Percentiles rank a stretch among this genome's conserved stretches.
Evolutionary conservation across 805 yeast species (phyloP).

Genomic region (Saccharomyces jurei): DNA sequence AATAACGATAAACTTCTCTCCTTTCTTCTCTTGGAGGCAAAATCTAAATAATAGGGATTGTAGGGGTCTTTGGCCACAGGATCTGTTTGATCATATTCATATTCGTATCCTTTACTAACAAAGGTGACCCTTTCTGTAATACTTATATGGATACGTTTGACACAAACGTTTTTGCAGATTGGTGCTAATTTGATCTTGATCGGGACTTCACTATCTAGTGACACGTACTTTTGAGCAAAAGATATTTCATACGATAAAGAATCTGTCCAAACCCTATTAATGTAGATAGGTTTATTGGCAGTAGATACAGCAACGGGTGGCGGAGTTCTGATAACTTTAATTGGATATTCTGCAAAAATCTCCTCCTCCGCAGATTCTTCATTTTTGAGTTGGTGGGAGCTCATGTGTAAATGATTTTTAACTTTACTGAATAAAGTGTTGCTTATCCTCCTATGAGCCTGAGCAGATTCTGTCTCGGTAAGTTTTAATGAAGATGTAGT

Average conservation of each 20-base stretch:
- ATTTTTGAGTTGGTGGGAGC: constrained; percentile 5
- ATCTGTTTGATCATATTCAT: constrained; percentile 48
- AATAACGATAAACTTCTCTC: constrained; percentile 54
- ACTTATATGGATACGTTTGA: constrained; percentile 60
- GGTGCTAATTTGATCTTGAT: constrained; percentile 64
- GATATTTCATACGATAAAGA: constrained; percentile 63
- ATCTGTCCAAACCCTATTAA: constrained; percentile 70
- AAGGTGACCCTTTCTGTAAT: constrained; percentile 61
- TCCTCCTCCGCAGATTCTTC: constrained; percentile 4
- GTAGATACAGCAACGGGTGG: constrained; percentile 35
- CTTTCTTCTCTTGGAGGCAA: constrained; percentile 26
- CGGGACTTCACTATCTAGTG: constrained; percentile 52
- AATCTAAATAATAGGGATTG: constrained; percentile 31
- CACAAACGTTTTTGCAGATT: constrained; percentile 48
- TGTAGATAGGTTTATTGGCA: constrained; percentile 65
- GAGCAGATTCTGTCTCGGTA: constrained; percentile 10
- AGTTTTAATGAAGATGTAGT: constrained; percentile 1
- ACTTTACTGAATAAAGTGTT: constrained; percentile 21
- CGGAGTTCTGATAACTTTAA: constrained; percentile 36
- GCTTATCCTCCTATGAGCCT: constrained; percentile 7
- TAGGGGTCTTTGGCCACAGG: constrained; percentile 29
- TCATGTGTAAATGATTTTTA: constrained; percentile 18
- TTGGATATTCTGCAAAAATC: constrained; percentile 26
- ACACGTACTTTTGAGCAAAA: constrained; percentile 61
- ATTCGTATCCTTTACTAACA: constrained; percentile 46